Percentiles rank a stretch among this genome's conserved stretches.
Evolutionary conservation across 2,329 filamentous ascomycete species (phyloP).

Genomic region (Phaeophleospora eucalypticola): DNA sequence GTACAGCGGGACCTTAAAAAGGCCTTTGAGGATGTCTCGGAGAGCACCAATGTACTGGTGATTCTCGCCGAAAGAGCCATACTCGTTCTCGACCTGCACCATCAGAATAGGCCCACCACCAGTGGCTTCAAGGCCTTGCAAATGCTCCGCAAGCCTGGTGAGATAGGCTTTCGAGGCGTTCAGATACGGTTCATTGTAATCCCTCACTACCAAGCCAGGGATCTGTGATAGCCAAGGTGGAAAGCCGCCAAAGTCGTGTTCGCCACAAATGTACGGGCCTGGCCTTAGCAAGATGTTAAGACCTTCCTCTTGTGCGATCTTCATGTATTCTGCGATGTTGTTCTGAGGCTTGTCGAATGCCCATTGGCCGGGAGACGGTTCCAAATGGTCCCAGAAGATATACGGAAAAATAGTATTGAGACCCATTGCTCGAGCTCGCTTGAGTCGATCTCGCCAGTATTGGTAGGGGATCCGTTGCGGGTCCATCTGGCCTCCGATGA

Average conservation of each 20-base stretch:
- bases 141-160: slow-evolving; percentile 36
- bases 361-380: slow-evolving; percentile 42
- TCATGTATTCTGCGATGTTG: slow-evolving; percentile 48
- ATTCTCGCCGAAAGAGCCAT: slow-evolving; percentile 47
- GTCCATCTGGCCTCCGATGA: slow-evolving; percentile 51
- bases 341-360: slow-evolving; percentile 38
- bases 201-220: slow-evolving; percentile 40
- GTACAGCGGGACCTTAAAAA: slow-evolving; percentile 46
- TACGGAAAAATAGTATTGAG: slow-evolving; percentile 51
- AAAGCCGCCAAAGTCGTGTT: slow-evolving; percentile 50
- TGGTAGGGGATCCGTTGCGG: slow-evolving; percentile 47
- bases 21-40: slow-evolving; percentile 40
- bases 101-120: slow-evolving; percentile 48
- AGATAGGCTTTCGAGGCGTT: slow-evolving; percentile 39
- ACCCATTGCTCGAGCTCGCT: slow-evolving; percentile 46
- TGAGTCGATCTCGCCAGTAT: slow-evolving; percentile 47
- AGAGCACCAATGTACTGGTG: slow-evolving; percentile 43
- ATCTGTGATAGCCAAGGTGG: slow-evolving; percentile 45
- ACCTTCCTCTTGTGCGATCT: slow-evolving; percentile 45
- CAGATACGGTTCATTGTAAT: slow-evolving; percentile 41
- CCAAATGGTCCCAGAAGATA: slow-evolving; percentile 50
- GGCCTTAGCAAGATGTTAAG: slow-evolving; percentile 46
- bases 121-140: slow-evolving; percentile 37
- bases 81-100: slow-evolving; percentile 52
- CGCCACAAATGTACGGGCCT: slow-evolving; percentile 49